These are phyloP conservation scores for Apiospora marii DNA, from an alignment of 2,329 filamentous ascomycete species.

Conservation along the genomic window DNA sequence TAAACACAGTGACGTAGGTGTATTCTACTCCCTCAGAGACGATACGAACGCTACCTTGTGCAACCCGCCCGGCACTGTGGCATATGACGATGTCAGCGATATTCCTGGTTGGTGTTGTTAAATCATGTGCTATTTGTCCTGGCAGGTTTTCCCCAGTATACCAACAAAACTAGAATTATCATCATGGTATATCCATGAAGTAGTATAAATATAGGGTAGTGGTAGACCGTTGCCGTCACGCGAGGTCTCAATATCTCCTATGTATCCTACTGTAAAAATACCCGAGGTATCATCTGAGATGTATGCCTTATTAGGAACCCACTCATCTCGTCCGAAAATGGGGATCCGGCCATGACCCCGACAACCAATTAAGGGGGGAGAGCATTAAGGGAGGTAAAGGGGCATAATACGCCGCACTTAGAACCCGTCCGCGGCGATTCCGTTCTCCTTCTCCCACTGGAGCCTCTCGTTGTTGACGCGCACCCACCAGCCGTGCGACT, in stretches of 20 bases:
- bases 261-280: neutral
- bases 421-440: constrained; percentile 47
- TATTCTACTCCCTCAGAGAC: neutral
- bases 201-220: neutral
- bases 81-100: constrained; percentile 30
- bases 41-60: constrained; percentile 30
- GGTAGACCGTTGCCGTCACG: neutral
- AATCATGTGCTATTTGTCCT: neutral
- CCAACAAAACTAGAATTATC: too few species aligned
- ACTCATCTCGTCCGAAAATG: neutral
- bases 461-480: constrained; percentile 56
- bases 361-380: neutral
- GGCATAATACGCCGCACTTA: constrained; percentile 27
- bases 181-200: neutral
- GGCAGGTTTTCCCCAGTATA: too few species aligned
- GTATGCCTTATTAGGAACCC: neutral
- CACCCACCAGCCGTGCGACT: constrained; percentile 65
- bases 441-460: constrained; percentile 47
- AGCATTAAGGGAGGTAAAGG: neutral
- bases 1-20: neutral
- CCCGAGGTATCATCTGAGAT: neutral
- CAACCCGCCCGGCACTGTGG: constrained; percentile 31
- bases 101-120: constrained; percentile 36
- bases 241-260: neutral
- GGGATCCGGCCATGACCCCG: neutral